phyloP scores from a whole-genome alignment of 176 grass and related monocot species.

The Triticum dicoccoides region DNA sequence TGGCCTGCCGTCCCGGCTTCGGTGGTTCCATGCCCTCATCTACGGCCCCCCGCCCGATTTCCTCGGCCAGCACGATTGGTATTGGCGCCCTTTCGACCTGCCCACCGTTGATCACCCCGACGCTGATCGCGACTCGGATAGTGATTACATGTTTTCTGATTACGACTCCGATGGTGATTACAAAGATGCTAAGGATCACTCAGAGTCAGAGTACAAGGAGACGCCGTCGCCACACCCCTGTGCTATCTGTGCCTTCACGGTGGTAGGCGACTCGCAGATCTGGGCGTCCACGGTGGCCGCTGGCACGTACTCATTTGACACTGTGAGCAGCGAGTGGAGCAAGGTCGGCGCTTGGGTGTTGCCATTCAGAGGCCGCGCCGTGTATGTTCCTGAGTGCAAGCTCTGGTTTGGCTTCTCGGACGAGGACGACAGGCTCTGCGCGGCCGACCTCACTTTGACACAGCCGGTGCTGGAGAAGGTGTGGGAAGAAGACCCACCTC shows the following conservation, averaged over 20 bases:
- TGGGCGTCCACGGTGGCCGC: not conserved
- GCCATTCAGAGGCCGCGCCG: not conserved
- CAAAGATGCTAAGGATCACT: not conserved
- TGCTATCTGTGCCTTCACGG: not conserved
- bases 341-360: not conserved
- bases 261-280: not conserved
- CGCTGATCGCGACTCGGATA: not conserved
- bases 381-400: not conserved
- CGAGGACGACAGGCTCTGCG: no score
- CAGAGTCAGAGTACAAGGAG: not conserved
- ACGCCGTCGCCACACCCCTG: not conserved
- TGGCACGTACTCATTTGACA: conserved; percentile 3
- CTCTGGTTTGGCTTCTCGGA: not conserved
- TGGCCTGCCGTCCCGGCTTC: not conserved
- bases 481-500: no score
- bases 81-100: not conserved
- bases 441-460: not conserved
- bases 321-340: not conserved
- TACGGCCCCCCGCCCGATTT: not conserved
- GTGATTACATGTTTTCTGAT: no score
- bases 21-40: not conserved
- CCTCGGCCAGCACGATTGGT: not conserved
- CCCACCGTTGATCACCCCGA: not conserved
- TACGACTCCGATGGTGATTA: not conserved
- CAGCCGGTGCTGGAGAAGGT: no score